Evolutionary conservation across 2,329 filamentous ascomycete species (phyloP).

Genomic region (Clarireedia hainanense): DNA sequence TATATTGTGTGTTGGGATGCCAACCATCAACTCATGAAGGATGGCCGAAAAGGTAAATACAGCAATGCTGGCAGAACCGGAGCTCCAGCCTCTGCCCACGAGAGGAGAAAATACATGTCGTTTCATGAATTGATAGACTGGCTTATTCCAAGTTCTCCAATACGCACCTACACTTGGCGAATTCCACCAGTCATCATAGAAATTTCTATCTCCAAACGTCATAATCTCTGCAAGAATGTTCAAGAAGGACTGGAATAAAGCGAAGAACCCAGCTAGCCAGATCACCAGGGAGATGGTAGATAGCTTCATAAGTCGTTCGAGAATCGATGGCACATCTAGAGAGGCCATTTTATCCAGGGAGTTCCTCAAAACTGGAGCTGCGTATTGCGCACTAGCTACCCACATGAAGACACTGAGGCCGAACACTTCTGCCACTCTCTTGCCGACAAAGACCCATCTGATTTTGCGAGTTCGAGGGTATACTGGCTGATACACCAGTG

Average conservation of each 20-base stretch:
- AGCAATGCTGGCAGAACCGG: slow-evolving; percentile 60
- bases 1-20: slow-evolving; percentile 88
- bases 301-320: slow-evolving; percentile 88
- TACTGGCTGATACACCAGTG: slow-evolving; percentile 90
- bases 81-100: slow-evolving; percentile 73
- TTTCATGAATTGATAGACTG: slow-evolving; percentile 94
- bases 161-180: slow-evolving; percentile 77
- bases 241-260: slow-evolving; percentile 84
- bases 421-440: slow-evolving; percentile 70
- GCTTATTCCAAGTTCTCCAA: slow-evolving; percentile 97
- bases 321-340: slow-evolving; percentile 71
- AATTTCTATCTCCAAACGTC: slow-evolving; percentile 84
- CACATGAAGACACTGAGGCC: slow-evolving; percentile 84
- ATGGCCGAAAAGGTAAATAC: slow-evolving; percentile 87
- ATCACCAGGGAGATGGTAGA: slow-evolving; percentile 93
- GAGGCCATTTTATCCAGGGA: slow-evolving; percentile 80
- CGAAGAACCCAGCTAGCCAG: slow-evolving; percentile 97
- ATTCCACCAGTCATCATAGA: slow-evolving; percentile 99
- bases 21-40: slow-evolving; percentile 86
- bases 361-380: slow-evolving; percentile 80
- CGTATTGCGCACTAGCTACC: slow-evolving; percentile 92
- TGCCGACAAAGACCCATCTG: slow-evolving; percentile 80
- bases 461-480: slow-evolving; percentile 80
- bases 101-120: slow-evolving; percentile 87
- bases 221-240: slow-evolving; percentile 89